Conservation (phyloP, 2,329 filamentous ascomycete species). For the Bimuria novae-zelandiae region DNA sequence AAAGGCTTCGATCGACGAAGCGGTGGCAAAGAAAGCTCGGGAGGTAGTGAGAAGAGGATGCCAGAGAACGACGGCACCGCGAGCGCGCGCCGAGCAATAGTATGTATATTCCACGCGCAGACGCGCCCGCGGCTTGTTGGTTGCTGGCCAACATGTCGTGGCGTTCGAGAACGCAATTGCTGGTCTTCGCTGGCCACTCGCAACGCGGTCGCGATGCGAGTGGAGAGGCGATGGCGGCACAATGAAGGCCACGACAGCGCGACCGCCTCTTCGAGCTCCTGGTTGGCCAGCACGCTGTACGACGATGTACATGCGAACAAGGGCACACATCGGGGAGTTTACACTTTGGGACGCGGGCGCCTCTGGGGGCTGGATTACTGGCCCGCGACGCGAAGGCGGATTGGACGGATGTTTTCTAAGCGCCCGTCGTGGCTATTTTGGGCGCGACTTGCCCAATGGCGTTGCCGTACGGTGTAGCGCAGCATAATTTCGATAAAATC, state of each 20-base stretch:
- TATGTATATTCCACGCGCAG: slow-evolving; percentile 44
- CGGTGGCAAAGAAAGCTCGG: slow-evolving; percentile 30
- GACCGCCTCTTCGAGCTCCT: slow-evolving; percentile 21
- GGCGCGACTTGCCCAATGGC: slow-evolving; percentile 35
- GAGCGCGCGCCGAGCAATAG: slow-evolving; percentile 30
- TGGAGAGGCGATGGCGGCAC: slow-evolving; percentile 40
- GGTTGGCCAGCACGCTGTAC: slow-evolving; percentile 34
- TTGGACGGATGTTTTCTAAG: slow-evolving; percentile 39
- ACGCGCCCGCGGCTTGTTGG: slow-evolving; percentile 32
- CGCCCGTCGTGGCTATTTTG: slow-evolving; percentile 39
- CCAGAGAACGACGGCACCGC: slow-evolving; percentile 28
- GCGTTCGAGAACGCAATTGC: slow-evolving; percentile 33
- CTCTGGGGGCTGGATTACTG: slow-evolving; percentile 11
- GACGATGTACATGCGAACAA: slow-evolving; percentile 18
- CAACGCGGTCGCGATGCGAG: slow-evolving; percentile 23
- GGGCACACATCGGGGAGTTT: slow-evolving; percentile 23
- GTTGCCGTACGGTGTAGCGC: slow-evolving; percentile 22
- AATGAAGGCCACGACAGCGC: slow-evolving; percentile 41
- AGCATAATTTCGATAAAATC: slow-evolving; percentile 35
- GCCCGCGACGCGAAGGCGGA: slow-evolving; percentile 28
- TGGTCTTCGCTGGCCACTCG: slow-evolving; percentile 38
- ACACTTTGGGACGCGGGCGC: slow-evolving; percentile 30
- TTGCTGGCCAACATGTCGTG: slow-evolving; percentile 32
- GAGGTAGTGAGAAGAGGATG: slow-evolving; percentile 43
- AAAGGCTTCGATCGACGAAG: slow-evolving; percentile 54